Percentiles rank a stretch among this genome's conserved stretches.
Conservation (phyloP, 805 yeast species). For the Kuraishia ogatae region DNA sequence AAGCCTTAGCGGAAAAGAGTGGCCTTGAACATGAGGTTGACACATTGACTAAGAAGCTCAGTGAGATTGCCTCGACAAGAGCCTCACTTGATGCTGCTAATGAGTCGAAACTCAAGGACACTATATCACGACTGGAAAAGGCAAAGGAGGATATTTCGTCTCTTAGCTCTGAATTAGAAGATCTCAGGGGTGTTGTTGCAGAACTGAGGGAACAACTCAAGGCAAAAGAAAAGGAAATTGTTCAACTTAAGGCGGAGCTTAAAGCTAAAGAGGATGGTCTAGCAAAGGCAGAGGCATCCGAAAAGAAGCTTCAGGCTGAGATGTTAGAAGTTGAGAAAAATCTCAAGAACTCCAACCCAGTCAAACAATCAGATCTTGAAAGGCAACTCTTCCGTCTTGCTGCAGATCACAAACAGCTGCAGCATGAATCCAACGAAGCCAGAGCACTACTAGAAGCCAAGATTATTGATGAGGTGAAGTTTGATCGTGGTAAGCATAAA, state of each 20-base stretch:
- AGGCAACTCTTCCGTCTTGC: conserved; percentile 16
- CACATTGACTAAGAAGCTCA: neutral
- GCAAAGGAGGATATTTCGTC: neutral
- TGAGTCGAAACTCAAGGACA: neutral
- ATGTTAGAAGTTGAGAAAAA: conserved; percentile 13
- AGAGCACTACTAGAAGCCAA: conserved; percentile 31
- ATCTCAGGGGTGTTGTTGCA: conserved; percentile 18
- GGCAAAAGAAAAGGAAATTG: conserved; percentile 3
- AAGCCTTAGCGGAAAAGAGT: neutral
- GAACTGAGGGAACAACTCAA: conserved; percentile 11
- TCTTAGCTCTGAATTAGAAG: conserved; percentile 5
- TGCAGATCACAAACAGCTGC: conserved; percentile 27
- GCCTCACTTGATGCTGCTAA: neutral
- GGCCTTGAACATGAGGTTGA: neutral
- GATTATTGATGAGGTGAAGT: conserved; percentile 31
- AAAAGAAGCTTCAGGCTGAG: conserved; percentile 9
- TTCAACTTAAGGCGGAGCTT: conserved; percentile 8
- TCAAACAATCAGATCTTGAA: conserved; percentile 13
- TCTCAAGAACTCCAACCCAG: conserved; percentile 18
- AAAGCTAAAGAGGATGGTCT: conserved; percentile 9
- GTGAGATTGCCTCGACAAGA: neutral
- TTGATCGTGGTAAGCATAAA: conserved; percentile 35
- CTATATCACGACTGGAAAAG: neutral
- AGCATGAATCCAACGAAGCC: conserved; percentile 36
- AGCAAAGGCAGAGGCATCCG: conserved; percentile 6